Evolutionary conservation across 23 red algal species (phyloP), one percentile per base, ranked within the genome.

Genomic region (Agarophyton chilense): DNA sequence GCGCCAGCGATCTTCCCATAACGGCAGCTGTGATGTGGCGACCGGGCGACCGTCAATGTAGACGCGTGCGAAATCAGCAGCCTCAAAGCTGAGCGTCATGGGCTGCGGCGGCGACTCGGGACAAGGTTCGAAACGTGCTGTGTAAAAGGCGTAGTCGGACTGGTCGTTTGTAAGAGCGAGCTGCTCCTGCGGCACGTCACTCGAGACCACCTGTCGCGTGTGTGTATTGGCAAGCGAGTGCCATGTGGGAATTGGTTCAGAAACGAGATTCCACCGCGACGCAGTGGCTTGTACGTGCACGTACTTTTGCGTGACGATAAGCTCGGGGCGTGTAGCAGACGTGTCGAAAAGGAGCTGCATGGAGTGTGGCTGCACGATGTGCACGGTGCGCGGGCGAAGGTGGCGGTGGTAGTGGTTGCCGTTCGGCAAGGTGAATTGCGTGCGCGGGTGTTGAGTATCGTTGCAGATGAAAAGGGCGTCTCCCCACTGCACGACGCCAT

Each of bases 1-100:
- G 39, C 44, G 50, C 78, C 91, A 92, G 40, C 96, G 82, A 65
- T 98, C 96, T 74, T 98, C 96, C 60, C 90, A 93, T 19, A 94
- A 79, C 24, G 96, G 91, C 29, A 72, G 42, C 45, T 43, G 53
- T 31, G 67, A 86, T 36, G 57, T 55, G 32, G 77, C 94, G 1
- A 88, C 39, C 32, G 44, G 79, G 21, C 66, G 34, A 40, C 76
- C 78, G 40, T 96, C 83, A 33, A 92, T 35, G 29, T 79, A 96
- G 12, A 91, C 72, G 47, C 76, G 52, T 42, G 83, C 81, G 72
- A 92, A 79, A 56, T 96, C 94, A 22, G 79, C 87, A 22, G 81
- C 87, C 60, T 95, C 84, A 24, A 88, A 77, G 19, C 72, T 4
- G 35, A 93, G 32, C 13, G 47, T 52, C 4, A 87, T 54, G 49